These are phyloP conservation scores for Stagonosporopsis tanaceti DNA, from an alignment of 2,329 filamentous ascomycete species.

Conservation along the genomic window DNA sequence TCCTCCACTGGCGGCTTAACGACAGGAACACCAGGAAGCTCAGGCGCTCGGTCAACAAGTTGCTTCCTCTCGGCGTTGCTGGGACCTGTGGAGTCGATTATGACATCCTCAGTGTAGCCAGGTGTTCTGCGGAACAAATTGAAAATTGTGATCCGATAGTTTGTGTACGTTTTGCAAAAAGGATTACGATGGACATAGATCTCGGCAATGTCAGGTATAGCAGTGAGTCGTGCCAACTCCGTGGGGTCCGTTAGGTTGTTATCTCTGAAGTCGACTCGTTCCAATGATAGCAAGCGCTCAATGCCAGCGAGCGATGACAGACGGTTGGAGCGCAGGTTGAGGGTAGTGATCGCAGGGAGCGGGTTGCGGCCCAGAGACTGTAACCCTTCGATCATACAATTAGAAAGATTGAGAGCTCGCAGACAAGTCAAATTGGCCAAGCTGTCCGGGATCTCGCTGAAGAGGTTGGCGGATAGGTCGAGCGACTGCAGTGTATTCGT, in stretches of 20 bases:
- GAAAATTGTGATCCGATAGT: constrained; percentile 90
- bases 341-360: constrained; percentile 88
- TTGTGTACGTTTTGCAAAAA: constrained; percentile 84
- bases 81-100: constrained; percentile 85
- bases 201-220: constrained; percentile 89
- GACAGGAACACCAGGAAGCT: constrained; percentile 78
- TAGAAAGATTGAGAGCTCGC: constrained; percentile 90
- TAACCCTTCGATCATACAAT: constrained; percentile 97
- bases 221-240: constrained; percentile 87
- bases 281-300: constrained; percentile 85
- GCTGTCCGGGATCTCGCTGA: constrained; percentile 93
- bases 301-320: constrained; percentile 87
- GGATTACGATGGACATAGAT: constrained; percentile 93
- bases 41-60: constrained; percentile 80
- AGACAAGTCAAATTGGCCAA: constrained; percentile 84
- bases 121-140: constrained; percentile 92
- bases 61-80: constrained; percentile 86
- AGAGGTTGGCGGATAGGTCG: constrained; percentile 90
- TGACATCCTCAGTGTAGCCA: constrained; percentile 87
- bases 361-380: constrained; percentile 86
- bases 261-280: constrained; percentile 89
- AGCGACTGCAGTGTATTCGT: constrained; percentile 89
- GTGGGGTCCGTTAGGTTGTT: constrained; percentile 90
- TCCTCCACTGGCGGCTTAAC: constrained; percentile 74
- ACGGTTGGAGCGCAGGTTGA: constrained; percentile 90